Evolutionary conservation across 2,329 filamentous ascomycete genomes (phyloP).

Genomic region (Exophiala xenobiotica): DNA sequence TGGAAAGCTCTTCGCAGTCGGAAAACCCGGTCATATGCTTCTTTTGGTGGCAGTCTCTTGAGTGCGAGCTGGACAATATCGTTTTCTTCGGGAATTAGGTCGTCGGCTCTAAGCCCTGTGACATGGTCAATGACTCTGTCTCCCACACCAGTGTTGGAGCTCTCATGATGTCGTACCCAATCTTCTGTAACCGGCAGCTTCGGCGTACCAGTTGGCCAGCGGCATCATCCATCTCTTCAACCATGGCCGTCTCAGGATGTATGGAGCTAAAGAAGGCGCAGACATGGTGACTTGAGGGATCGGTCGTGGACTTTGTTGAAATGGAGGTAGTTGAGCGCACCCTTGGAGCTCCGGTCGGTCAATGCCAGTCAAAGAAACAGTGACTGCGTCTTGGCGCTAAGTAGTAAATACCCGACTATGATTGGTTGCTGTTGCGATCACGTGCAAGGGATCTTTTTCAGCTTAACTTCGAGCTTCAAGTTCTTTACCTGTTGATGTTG

Average conservation of each 20-base stretch:
- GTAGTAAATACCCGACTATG: too few relatives aligned
- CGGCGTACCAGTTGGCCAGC: slow-evolving; percentile 81
- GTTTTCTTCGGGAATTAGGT: slow-evolving; percentile 91
- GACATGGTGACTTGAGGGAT: slow-evolving; percentile 58
- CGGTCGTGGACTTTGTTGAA: too few relatives aligned
- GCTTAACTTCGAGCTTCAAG: too few relatives aligned
- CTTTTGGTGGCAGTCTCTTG: slow-evolving; percentile 84
- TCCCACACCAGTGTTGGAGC: neutral
- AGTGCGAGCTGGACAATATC: slow-evolving; percentile 82
- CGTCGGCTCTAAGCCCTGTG: slow-evolving; percentile 70
- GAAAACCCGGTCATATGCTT: slow-evolving; percentile 95
- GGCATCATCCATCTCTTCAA: slow-evolving; percentile 76
- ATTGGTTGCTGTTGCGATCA: too few relatives aligned
- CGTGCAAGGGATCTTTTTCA: too few relatives aligned
- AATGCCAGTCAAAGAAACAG: too few relatives aligned
- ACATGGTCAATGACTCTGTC: slow-evolving; percentile 9
- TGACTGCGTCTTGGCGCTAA: too few relatives aligned
- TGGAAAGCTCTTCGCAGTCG: slow-evolving; percentile 94
- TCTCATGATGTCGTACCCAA: slow-evolving; percentile 75
- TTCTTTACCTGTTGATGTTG: too few relatives aligned
- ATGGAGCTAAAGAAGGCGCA: slow-evolving; percentile 70
- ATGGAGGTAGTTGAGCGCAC: too few relatives aligned
- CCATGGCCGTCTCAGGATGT: slow-evolving; percentile 81
- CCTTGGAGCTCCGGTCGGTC: too few relatives aligned
- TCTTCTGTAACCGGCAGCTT: slow-evolving; percentile 88